phyloP scores from a whole-genome alignment of 1,284 basidiomycete species.

The Mycena citricolor region DNA sequence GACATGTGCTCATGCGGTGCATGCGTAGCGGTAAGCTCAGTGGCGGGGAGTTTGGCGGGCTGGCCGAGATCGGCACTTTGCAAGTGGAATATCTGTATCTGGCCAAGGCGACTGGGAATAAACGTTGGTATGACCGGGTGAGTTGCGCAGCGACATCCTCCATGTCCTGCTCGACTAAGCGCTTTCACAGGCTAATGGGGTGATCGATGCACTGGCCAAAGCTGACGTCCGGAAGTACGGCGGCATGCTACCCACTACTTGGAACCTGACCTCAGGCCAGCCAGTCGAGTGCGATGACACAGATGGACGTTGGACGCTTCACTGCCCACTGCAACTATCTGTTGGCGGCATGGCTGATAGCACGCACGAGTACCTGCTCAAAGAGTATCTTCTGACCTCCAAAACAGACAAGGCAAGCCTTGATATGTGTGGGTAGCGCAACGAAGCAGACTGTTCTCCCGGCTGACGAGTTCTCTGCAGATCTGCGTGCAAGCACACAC shows the following conservation, averaged over 20 bases:
- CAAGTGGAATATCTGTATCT: slow-evolving; percentile 62
- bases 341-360: slow-evolving; percentile 70
- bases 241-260: slow-evolving; percentile 56
- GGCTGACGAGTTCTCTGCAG: slow-evolving; percentile 37
- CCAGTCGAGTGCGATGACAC: slow-evolving; percentile 43
- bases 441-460: too few relatives aligned
- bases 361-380: slow-evolving; percentile 74
- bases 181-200: slow-evolving; percentile 45
- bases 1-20: neutral
- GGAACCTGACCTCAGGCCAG: slow-evolving; percentile 44
- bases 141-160: slow-evolving; percentile 26
- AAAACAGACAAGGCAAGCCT: slow-evolving; percentile 56
- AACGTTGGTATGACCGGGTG: slow-evolving; percentile 45
- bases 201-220: slow-evolving; percentile 48
- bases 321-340: slow-evolving; percentile 31
- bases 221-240: slow-evolving; percentile 44
- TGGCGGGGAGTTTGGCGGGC: slow-evolving; percentile 37
- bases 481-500: slow-evolving; percentile 58
- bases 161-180: neutral
- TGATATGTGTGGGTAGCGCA: slow-evolving; percentile 58
- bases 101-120: slow-evolving; percentile 52
- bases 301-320: slow-evolving; percentile 3
- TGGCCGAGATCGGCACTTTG: slow-evolving; percentile 57
- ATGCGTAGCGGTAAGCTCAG: slow-evolving; percentile 30
- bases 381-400: slow-evolving; percentile 66